These are phyloP conservation scores for Buxus sempervirens DNA, from an alignment of 164 flowering plant species.

Conservation along the genomic window DNA sequence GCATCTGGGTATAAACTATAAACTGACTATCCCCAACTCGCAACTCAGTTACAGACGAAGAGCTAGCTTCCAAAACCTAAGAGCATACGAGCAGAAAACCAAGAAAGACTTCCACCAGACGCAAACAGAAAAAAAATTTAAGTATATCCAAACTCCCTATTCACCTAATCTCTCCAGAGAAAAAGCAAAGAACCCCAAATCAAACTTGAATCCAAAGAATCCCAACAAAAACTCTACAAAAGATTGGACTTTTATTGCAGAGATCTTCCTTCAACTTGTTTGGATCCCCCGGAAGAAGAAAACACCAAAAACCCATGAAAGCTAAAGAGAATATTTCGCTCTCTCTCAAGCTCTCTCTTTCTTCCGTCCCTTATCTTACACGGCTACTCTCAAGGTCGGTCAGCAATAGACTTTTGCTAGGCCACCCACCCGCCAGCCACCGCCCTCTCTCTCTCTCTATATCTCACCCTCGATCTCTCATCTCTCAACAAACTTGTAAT, in stretches of 20 bases:
- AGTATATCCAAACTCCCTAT: conserved; percentile 2
- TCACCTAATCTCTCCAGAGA: conserved; percentile 12
- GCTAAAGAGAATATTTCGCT: conserved; percentile 20
- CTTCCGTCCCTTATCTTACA: conserved; percentile 30
- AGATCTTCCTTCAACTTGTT: conserved; percentile 8
- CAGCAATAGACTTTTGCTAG: conserved; percentile 35
- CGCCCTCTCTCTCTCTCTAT: conserved; percentile 9
- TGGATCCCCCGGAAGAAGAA: conserved; percentile 16
- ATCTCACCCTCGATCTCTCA: conserved; percentile 7
- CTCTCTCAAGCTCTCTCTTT: conserved; percentile 16
- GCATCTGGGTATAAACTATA: not conserved
- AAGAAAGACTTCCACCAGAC: not conserved
- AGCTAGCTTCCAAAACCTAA: not conserved
- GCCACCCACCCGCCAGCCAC: conserved; percentile 37
- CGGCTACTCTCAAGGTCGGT: conserved; percentile 42
- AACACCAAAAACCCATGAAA: conserved; percentile 18
- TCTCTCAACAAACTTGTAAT: conserved; percentile 1
- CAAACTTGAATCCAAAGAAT: conserved; percentile 7
- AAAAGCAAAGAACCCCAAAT: conserved; percentile 1
- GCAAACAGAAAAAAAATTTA: conserved; percentile 15
- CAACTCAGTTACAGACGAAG: conserved; percentile 1
- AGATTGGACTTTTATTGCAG: conserved; percentile 8
- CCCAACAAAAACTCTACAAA: not conserved
- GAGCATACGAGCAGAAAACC: conserved; percentile 4
- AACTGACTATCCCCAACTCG: not conserved